Conservation (phyloP, 2,329 filamentous ascomycete genomes). For the Fusarium zealandicum region DNA sequence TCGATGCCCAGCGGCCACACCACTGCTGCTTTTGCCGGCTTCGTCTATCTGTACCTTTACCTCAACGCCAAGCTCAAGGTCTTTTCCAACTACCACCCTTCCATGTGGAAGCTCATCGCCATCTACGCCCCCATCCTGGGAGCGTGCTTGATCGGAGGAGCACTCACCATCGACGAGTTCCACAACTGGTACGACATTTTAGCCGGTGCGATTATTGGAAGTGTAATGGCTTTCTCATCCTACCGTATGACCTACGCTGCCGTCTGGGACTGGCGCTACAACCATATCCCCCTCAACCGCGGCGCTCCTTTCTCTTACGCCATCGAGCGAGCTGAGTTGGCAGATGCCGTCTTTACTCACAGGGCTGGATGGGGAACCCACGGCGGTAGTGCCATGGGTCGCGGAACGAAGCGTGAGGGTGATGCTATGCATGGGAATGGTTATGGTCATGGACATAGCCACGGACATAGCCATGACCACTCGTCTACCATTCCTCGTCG, state of each 20-base stretch:
- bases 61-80: slow-evolving; percentile 82
- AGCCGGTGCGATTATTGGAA: slow-evolving; percentile 70
- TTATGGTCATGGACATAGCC: not conserved
- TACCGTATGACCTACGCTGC: slow-evolving; percentile 74
- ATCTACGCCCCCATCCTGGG: slow-evolving; percentile 72
- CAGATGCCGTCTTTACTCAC: slow-evolving; percentile 64
- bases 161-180: slow-evolving; percentile 74
- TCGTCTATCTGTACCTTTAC: slow-evolving; percentile 75
- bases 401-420: slow-evolving; percentile 23
- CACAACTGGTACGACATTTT: slow-evolving; percentile 81
- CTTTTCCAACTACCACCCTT: slow-evolving; percentile 74
- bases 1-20: slow-evolving; percentile 78
- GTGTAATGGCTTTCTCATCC: slow-evolving; percentile 67
- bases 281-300: slow-evolving; percentile 70
- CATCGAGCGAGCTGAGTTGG: slow-evolving; percentile 54
- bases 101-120: slow-evolving; percentile 75
- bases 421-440: slow-evolving; percentile 24
- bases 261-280: slow-evolving; percentile 72
- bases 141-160: slow-evolving; percentile 71
- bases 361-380: slow-evolving; percentile 65
- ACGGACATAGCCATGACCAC: slow-evolving; percentile 9
- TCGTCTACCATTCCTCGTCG: slow-evolving; percentile 28
- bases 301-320: slow-evolving; percentile 62
- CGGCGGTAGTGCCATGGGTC: slow-evolving; percentile 17
- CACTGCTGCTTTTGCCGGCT: slow-evolving; percentile 75